These are phyloP conservation scores for Tetrahymena borealis DNA, from an alignment of 73 alveolate species.

Conservation along the genomic window DNA sequence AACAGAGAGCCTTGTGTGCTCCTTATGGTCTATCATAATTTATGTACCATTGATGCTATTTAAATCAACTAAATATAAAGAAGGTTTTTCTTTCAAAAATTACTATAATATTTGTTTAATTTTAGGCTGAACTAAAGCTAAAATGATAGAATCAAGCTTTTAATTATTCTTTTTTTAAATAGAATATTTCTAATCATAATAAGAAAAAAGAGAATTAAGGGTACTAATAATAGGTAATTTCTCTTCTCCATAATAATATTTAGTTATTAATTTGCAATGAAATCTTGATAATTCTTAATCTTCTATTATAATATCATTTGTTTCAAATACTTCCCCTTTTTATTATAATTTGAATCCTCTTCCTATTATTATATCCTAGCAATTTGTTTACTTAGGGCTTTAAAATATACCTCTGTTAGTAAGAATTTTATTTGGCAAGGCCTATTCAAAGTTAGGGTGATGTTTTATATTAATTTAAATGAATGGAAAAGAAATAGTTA, in stretches of 20 bases:
- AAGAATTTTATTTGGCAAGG: too few species aligned
- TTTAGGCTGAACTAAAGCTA: neutral
- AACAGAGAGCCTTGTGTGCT: neutral
- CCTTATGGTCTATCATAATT: neutral
- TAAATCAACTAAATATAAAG: neutral
- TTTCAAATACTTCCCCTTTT: neutral
- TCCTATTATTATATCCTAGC: neutral
- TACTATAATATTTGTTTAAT: neutral
- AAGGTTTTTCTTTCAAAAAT: neutral
- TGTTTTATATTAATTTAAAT: too few species aligned
- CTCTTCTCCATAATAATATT: neutral
- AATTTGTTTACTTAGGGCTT: neutral
- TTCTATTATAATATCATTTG: too few species aligned
- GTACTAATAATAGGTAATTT: neutral
- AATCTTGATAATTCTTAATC: neutral
- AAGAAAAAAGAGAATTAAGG: neutral
- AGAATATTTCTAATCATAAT: neutral
- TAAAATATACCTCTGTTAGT: neutral
- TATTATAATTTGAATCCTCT: neutral
- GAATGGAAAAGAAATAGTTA: too few species aligned
- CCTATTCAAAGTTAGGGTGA: too few species aligned
- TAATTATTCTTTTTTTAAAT: neutral
- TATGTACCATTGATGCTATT: neutral
- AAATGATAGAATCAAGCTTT: neutral
- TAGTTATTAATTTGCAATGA: neutral